Evolutionary conservation across 441 rosid genomes (phyloP).

Genomic region (Eugenia klotzschiana): DNA sequence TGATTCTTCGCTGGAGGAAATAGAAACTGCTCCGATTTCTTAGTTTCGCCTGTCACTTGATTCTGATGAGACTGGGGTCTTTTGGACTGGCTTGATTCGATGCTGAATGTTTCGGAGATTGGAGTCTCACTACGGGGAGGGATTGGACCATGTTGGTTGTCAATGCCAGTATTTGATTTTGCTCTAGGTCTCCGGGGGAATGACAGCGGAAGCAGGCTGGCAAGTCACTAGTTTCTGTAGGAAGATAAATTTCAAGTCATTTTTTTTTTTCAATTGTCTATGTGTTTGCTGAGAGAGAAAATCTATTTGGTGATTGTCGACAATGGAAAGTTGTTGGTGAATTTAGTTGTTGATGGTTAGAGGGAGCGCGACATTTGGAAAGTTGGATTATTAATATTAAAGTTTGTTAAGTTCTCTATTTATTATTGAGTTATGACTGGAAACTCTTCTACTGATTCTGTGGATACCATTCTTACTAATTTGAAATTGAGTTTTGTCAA

Average conservation of each 20-base stretch:
- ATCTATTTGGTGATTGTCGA: too few relatives aligned
- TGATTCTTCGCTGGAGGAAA: constrained; percentile 19
- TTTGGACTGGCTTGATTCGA: not conserved
- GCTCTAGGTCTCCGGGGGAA: not conserved
- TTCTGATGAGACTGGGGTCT: not conserved
- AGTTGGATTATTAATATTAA: too few relatives aligned
- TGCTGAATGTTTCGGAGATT: not conserved
- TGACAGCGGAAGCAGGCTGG: not conserved
- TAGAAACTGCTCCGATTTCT: not conserved
- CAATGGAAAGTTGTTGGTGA: too few relatives aligned
- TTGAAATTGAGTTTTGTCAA: too few relatives aligned
- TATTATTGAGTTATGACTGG: too few relatives aligned
- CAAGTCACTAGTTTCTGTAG: not conserved
- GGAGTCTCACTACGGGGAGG: not conserved
- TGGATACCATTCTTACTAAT: too few relatives aligned
- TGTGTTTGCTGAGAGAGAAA: too few relatives aligned
- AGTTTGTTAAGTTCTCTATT: too few relatives aligned
- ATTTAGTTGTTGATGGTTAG: too few relatives aligned
- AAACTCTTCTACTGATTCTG: too few relatives aligned
- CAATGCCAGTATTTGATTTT: not conserved
- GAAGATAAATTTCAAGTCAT: not conserved
- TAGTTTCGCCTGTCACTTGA: not conserved
- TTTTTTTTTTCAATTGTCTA: too few relatives aligned
- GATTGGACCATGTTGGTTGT: not conserved
- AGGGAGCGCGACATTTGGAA: too few relatives aligned